A percentile compares a stretch with the other conserved stretches of the same genome.
phyloP scores from a whole-genome alignment of 768 basidiomycete species.

The Boletus rubroflammeus region DNA sequence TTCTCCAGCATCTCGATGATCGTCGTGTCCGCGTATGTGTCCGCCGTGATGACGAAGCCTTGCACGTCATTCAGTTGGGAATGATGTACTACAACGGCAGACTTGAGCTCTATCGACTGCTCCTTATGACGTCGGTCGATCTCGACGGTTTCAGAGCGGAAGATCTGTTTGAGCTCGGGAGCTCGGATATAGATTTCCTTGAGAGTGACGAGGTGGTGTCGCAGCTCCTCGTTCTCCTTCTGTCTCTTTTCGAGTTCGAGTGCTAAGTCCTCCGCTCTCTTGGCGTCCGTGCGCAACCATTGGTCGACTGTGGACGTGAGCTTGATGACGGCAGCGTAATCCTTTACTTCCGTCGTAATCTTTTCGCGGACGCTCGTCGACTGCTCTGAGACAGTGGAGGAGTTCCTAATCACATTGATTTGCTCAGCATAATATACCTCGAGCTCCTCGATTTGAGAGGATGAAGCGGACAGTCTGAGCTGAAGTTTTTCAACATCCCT shows the following conservation, averaged over 20 bases:
- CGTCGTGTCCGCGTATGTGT: slow-evolving; percentile 1
- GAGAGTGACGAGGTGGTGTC: not conserved
- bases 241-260: slow-evolving; percentile 1
- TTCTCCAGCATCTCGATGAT: slow-evolving; percentile 2
- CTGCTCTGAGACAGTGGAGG: not conserved
- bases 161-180: not conserved
- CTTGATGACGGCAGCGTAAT: not conserved
- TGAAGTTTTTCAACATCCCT: not conserved
- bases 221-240: slow-evolving; percentile 10
- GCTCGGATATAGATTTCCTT: slow-evolving; percentile 8
- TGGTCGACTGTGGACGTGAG: slow-evolving; percentile 4
- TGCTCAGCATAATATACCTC: not conserved
- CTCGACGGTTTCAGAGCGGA: not conserved
- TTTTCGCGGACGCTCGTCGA: not conserved
- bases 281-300: slow-evolving; percentile 6
- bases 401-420: not conserved
- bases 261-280: slow-evolving; percentile 1
- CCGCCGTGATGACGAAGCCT: slow-evolving; percentile 2
- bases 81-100: not conserved
- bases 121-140: not conserved
- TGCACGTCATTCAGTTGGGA: not conserved
- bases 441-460: not conserved
- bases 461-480: not conserved
- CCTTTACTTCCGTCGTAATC: not conserved
- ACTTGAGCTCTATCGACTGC: not conserved